Evolutionary conservation across 768 basidiomycete species (phyloP).

Genomic region (Myochromella boudieri): DNA sequence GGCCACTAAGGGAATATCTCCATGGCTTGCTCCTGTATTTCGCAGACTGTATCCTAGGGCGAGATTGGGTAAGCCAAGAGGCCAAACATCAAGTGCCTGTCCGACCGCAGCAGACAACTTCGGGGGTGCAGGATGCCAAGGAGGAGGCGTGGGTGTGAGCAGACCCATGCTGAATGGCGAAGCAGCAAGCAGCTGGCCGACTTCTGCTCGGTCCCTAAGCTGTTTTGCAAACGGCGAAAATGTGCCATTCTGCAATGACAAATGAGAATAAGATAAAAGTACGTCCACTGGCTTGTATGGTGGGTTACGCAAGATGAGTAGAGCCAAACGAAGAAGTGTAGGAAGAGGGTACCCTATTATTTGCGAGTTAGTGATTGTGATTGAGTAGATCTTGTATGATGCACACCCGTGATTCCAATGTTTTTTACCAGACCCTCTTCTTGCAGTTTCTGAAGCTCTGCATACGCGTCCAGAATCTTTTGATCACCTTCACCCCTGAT

Average conservation of each 20-base stretch:
- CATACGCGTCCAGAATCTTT: constrained; percentile 64
- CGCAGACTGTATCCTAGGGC: constrained; percentile 75
- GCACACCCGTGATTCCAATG: constrained; percentile 78
- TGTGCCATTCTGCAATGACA: constrained; percentile 71
- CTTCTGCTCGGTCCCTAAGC: constrained; percentile 60
- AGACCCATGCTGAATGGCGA: constrained; percentile 88
- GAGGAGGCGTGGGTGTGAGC: constrained; percentile 52
- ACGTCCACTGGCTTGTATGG: constrained; percentile 76
- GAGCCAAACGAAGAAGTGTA: constrained; percentile 78
- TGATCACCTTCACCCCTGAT: constrained; percentile 72
- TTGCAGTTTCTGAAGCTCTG: constrained; percentile 65
- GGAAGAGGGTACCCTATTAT: constrained; percentile 75
- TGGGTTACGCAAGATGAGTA: constrained; percentile 65
- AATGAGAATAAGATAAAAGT: constrained; percentile 79
- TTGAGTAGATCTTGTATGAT: background rate
- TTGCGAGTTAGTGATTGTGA: background rate
- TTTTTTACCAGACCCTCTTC: constrained; percentile 69
- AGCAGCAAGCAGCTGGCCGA: constrained; percentile 70
- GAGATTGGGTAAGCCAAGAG: constrained; percentile 54
- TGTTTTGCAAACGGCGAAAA: constrained; percentile 54
- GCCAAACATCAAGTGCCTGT: constrained; percentile 39
- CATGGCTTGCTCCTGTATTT: constrained; percentile 36
- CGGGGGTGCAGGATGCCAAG: constrained; percentile 78
- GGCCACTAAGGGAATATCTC: constrained; percentile 60
- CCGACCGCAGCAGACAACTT: constrained; percentile 42